Evolutionary conservation across 2,329 filamentous ascomycete species (phyloP).

Genomic region (Cordyceps pruinosa): DNA sequence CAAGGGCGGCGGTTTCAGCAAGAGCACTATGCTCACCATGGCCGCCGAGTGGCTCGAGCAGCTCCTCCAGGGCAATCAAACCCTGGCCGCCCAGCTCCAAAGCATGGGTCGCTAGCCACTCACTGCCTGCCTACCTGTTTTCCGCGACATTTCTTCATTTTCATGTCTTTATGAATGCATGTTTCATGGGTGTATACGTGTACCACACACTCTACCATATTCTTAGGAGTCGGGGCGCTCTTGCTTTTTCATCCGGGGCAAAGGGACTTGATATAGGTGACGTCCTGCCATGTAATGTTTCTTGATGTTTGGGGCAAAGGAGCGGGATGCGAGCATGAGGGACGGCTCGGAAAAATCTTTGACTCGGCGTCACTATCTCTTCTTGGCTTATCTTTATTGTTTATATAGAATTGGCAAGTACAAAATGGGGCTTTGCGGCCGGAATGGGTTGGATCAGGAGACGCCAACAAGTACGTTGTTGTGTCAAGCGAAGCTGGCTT

Average conservation of each 20-base stretch:
- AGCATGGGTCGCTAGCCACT: conserved; percentile 23
- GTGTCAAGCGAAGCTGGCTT: neutral
- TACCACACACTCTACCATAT: neutral
- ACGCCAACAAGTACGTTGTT: too few relatives aligned
- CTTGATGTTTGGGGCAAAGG: neutral
- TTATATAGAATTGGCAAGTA: neutral
- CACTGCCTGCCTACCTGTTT: neutral
- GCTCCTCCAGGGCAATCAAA: conserved; percentile 60
- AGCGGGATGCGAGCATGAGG: neutral
- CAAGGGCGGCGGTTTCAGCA: conserved; percentile 69
- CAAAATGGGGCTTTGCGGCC: conserved; percentile 7
- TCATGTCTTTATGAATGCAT: neutral
- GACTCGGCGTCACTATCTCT: neutral
- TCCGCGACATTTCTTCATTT: neutral
- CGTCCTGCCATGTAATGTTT: neutral
- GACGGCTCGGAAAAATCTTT: neutral
- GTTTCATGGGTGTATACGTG: neutral
- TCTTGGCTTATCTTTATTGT: neutral
- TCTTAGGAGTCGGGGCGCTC: conserved; percentile 6
- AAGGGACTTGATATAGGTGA: neutral
- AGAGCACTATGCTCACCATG: conserved; percentile 70
- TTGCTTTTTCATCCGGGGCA: neutral
- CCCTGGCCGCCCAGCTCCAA: conserved; percentile 47
- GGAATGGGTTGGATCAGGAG: neutral
- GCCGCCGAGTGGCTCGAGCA: conserved; percentile 73